Evolutionary conservation across 169 alveolate genomes (phyloP).

Genomic region (Miamiensis avidus): DNA sequence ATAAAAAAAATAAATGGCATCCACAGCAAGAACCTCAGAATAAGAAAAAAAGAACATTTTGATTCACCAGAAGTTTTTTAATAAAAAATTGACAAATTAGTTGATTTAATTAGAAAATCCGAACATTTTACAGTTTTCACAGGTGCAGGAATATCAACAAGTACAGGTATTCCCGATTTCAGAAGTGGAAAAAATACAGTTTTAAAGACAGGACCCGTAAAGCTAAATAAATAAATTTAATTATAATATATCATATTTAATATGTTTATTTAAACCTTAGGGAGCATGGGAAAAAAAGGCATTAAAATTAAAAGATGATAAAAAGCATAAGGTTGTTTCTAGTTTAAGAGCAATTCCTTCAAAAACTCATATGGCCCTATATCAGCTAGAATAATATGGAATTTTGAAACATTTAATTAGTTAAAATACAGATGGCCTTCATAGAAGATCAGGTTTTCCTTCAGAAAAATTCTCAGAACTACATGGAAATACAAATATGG

Average conservation of each 20-base stretch:
- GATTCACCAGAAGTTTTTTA: constrained; percentile 79
- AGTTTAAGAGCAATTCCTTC: constrained; percentile 73
- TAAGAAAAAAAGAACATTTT: constrained; percentile 79
- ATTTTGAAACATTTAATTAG: constrained; percentile 69
- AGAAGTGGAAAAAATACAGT: constrained; percentile 77
- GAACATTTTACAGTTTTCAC: constrained; percentile 78
- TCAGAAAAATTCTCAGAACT: constrained; percentile 70
- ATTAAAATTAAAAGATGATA: constrained; percentile 30
- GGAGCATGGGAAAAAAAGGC: constrained; percentile 80
- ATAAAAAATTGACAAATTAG: constrained; percentile 54
- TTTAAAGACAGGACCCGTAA: constrained; percentile 73
- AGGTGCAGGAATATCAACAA: constrained; percentile 88
- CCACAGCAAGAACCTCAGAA: constrained; percentile 28
- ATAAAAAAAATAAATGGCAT: not conserved
- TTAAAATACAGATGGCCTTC: constrained; percentile 83
- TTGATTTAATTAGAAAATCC: constrained; percentile 54
- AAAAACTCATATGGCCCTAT: constrained; percentile 78
- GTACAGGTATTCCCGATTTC: constrained; percentile 87
- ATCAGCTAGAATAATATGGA: constrained; percentile 60
- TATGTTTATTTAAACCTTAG: too few relatives aligned
- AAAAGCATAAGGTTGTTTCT: constrained; percentile 20
- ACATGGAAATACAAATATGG: constrained; percentile 85
- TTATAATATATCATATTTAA: too few relatives aligned
- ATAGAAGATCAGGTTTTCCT: constrained; percentile 83
- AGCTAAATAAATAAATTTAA: too few relatives aligned